Conservation (phyloP, 768 basidiomycete genomes). For the Suillus brevipes region DNA sequence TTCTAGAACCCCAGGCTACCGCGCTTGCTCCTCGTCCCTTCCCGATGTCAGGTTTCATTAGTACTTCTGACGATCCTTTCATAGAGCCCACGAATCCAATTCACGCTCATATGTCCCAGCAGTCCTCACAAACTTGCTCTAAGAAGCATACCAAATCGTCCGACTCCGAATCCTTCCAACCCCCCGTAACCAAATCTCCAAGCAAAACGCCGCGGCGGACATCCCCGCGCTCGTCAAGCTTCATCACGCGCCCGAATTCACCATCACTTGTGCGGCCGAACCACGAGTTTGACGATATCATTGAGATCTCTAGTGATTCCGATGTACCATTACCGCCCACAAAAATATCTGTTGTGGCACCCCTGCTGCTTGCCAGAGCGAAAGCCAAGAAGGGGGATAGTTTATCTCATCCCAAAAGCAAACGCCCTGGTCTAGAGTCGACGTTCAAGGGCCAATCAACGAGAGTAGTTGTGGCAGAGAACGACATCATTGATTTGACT, state of each 20-base stretch:
- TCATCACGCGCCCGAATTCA: conserved; percentile 3
- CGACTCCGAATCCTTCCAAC: conserved; percentile 25
- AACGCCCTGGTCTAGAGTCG: neutral
- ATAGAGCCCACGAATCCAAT: neutral
- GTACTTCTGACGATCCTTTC: conserved; percentile 7
- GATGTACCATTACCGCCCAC: conserved; percentile 21
- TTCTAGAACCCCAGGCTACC: neutral
- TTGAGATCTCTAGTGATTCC: conserved; percentile 43
- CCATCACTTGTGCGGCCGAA: conserved; percentile 12
- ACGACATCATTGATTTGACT: conserved; percentile 45
- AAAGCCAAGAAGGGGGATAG: conserved; percentile 7
- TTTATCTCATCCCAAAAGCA: neutral
- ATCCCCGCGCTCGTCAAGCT: conserved; percentile 14
- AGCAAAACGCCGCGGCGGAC: conserved; percentile 12
- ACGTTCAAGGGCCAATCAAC: neutral
- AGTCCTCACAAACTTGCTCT: neutral
- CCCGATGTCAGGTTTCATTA: conserved; percentile 21
- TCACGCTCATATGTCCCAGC: neutral
- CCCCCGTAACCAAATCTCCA: conserved; percentile 23
- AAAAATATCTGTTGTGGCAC: conserved; percentile 13
- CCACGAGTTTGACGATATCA: conserved; percentile 20
- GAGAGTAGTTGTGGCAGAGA: neutral
- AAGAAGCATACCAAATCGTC: conserved; percentile 7
- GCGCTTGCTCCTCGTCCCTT: conserved; percentile 21
- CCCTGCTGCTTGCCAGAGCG: conserved; percentile 27